Evolutionary conservation across 352 stramenopile genomes (phyloP).

Genomic region (Phytophthora rubi): DNA sequence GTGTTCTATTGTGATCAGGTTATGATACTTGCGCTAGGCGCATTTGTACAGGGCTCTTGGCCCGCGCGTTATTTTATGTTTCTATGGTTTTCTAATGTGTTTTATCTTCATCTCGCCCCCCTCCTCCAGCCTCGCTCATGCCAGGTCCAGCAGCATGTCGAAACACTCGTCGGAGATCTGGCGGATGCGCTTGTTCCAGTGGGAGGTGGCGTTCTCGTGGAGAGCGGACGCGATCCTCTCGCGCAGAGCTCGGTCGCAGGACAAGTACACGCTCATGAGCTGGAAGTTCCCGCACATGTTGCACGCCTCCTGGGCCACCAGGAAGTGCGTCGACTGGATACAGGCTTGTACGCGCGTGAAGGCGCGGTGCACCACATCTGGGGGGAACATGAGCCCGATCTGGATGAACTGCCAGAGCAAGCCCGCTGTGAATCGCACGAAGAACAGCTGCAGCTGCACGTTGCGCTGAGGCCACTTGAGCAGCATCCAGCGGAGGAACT

Average conservation of each 20-base stretch:
- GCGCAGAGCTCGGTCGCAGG: slow-evolving; percentile 56
- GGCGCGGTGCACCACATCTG: slow-evolving; percentile 50
- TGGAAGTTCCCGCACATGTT: slow-evolving; percentile 66
- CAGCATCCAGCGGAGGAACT: slow-evolving; percentile 72
- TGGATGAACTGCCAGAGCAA: slow-evolving; percentile 71
- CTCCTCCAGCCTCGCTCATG: slow-evolving; percentile 34
- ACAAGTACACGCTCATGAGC: slow-evolving; percentile 76
- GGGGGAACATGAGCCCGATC: slow-evolving; percentile 55
- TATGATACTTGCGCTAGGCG: slow-evolving; percentile 25
- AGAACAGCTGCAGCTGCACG: slow-evolving; percentile 80
- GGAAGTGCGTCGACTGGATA: slow-evolving; percentile 74
- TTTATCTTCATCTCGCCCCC: slow-evolving; percentile 1
- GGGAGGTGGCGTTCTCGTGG: slow-evolving; percentile 64
- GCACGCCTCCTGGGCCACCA: slow-evolving; percentile 77
- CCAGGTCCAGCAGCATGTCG: slow-evolving; percentile 81
- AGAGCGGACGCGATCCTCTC: slow-evolving; percentile 69
- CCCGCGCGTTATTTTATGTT: slow-evolving; percentile 37
- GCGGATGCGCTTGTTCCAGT: slow-evolving; percentile 84
- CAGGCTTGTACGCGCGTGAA: slow-evolving; percentile 60
- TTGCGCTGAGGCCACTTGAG: slow-evolving; percentile 77
- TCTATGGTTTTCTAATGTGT: slow-evolving; percentile 39
- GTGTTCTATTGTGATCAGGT: slow-evolving; percentile 39
- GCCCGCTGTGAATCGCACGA: slow-evolving; percentile 65
- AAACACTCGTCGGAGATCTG: slow-evolving; percentile 84
- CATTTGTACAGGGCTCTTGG: slow-evolving; percentile 25